Evolutionary conservation across 2,329 filamentous ascomycete species (phyloP), one percentile per base, ranked within the genome.

Genomic region (Penicillium sp.): DNA sequence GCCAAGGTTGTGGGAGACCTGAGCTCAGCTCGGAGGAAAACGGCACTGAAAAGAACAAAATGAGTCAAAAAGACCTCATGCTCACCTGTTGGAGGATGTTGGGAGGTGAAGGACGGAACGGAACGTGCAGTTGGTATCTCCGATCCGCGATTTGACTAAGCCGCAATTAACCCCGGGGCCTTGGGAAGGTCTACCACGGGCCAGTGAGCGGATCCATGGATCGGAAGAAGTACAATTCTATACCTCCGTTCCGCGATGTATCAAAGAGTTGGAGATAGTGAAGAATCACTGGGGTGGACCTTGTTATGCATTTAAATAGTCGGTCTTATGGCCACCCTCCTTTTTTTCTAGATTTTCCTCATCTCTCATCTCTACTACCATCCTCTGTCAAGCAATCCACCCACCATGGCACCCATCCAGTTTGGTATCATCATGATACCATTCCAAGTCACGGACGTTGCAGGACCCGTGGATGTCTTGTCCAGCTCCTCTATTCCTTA

Each of bases 371-470:
- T 17, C 24, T 21, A 29, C n/a, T 15, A 10, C 19, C 26, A 43
- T 22, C 24, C 13, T 32, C 28, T 21, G 7, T 31, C 13, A 15
- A 29, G 10, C 28, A 29, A 43, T 33, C 13, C 8, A 22, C 41
- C 19, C 32, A 1, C 19, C 29, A 43, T 43, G 41, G 41, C 41
- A 6, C 29, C 41, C 8, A 43, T 43, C 19, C 41, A 43, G 15
- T 43, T 43, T 21, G 41, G 41, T n/a, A 8, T 43, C 32, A 33
- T 43, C 28, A 33, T 43, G 41, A 43, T 43, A 33, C 41, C 41
- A 15, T 43, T 43, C 6, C 41, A 43, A 12, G 8, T 33, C 8
- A 7, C 10, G 3, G 41, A 43, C 15, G 41, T 43, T 12, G 29
- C 29, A 7, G 41, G 41, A 22, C 28, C 41, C 4, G 0, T 43